These are phyloP conservation scores for Fusarium falciforme DNA, from an alignment of 2,329 filamentous ascomycete genomes.

Conservation along the genomic window DNA sequence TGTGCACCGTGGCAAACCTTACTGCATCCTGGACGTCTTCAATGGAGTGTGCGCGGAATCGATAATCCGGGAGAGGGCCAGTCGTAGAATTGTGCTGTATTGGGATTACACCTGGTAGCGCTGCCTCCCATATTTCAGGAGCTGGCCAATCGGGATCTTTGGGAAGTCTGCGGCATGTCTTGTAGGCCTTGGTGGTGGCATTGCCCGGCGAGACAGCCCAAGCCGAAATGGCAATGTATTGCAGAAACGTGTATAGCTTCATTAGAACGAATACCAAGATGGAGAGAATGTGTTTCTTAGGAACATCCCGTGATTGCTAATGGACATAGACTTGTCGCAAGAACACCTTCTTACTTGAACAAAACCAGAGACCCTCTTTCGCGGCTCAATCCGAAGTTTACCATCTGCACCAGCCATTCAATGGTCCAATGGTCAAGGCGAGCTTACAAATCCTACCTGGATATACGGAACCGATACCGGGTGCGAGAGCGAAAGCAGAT, in stretches of 20 bases:
- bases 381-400: not conserved
- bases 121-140: not conserved
- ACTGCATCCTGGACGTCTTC: not conserved
- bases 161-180: not conserved
- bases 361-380: not conserved
- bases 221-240: not conserved
- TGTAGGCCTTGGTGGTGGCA: not conserved
- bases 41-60: not conserved
- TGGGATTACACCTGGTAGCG: not conserved
- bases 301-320: not conserved
- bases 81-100: not conserved
- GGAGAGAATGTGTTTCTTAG: not conserved
- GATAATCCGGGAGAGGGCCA: not conserved
- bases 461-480: not conserved
- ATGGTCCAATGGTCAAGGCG: not conserved
- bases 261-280: not conserved
- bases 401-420: not conserved
- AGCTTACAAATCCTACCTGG: not conserved
- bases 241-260: not conserved
- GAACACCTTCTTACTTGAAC: not conserved
- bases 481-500: not conserved
- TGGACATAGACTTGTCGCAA: not conserved
- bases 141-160: not conserved
- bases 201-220: not conserved
- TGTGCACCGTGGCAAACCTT: not conserved